Percentiles rank a stretch among this genome's conserved stretches.
Evolutionary conservation across 106 monocot species (phyloP).

Genomic region (Iris macrosiphon): DNA sequence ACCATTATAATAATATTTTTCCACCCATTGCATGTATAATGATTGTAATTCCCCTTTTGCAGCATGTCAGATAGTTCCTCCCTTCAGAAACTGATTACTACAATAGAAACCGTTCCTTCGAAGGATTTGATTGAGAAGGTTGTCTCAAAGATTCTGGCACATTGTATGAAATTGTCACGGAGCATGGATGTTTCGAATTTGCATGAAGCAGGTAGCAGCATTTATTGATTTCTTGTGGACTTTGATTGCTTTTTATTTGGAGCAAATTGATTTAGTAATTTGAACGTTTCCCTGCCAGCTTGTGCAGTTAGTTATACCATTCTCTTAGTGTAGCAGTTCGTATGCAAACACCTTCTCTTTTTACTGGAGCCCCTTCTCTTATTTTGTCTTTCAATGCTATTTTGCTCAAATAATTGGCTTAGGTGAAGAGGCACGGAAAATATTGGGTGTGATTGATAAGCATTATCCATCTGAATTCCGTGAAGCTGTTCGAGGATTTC

Average conservation of each 20-base stretch:
- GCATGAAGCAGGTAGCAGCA: constrained; percentile 40
- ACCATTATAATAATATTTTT: constrained; percentile 7
- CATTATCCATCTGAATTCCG: constrained; percentile 56
- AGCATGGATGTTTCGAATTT: constrained; percentile 21
- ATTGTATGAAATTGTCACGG: constrained; percentile 32
- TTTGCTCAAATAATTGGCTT: background rate
- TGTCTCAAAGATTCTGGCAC: constrained; percentile 48
- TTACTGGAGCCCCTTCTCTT: background rate
- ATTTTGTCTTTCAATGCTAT: background rate
- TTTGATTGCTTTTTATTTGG: constrained; percentile 1
- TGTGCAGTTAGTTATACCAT: background rate
- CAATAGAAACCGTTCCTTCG: constrained; percentile 43
- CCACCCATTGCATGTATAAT: constrained; percentile 9
- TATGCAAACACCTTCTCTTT: background rate
- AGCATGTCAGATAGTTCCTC: constrained; percentile 56
- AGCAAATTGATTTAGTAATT: background rate
- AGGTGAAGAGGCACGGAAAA: constrained; percentile 56
- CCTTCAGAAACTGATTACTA: constrained; percentile 22
- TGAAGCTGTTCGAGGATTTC: constrained; percentile 46
- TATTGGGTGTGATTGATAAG: constrained; percentile 39
- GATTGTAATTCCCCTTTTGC: constrained; percentile 15
- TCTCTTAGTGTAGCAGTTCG: background rate
- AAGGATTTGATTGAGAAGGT: constrained; percentile 40
- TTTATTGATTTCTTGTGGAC: background rate
- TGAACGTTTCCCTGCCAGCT: background rate